Evolutionary conservation across 1,284 basidiomycete genomes (phyloP).

Genomic region (Irpex sp.): DNA sequence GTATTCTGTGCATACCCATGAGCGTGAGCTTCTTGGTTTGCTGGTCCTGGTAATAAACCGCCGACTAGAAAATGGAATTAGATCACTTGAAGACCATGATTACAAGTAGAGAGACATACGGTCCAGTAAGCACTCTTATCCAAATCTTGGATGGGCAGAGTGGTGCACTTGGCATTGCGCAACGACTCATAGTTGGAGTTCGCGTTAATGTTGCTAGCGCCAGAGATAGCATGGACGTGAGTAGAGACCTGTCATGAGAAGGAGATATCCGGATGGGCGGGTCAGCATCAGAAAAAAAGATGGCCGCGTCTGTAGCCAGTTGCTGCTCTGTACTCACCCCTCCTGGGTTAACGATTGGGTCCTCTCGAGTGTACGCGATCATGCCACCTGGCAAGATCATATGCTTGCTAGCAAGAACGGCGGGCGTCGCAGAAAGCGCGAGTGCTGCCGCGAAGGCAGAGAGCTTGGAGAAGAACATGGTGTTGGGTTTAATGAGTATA

Average conservation of each 20-base stretch:
- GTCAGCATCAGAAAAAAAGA: too few relatives aligned
- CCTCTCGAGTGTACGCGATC: conserved; percentile 22
- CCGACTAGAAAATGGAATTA: conserved; percentile 14
- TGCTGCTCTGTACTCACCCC: conserved; percentile 11
- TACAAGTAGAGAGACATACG: conserved; percentile 13
- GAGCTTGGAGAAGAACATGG: conserved; percentile 15
- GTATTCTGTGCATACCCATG: conserved; percentile 18
- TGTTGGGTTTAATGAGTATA: conserved; percentile 1
- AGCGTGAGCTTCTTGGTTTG: conserved; percentile 18
- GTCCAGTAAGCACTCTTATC: conserved; percentile 29
- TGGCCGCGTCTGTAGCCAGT: too few relatives aligned
- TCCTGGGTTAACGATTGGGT: conserved; percentile 26
- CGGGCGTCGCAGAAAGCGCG: conserved; percentile 21
- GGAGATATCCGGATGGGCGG: too few relatives aligned
- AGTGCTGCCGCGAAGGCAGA: conserved; percentile 17
- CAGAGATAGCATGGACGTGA: conserved; percentile 28
- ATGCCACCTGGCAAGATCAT: conserved; percentile 25
- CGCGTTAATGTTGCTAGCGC: conserved; percentile 21
- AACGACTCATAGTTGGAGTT: conserved; percentile 20
- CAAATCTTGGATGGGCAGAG: conserved; percentile 21
- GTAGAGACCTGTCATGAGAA: conserved; percentile 13
- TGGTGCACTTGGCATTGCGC: conserved; percentile 21
- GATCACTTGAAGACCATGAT: neutral
- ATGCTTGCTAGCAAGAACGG: conserved; percentile 24
- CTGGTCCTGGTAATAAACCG: conserved; percentile 22